Base-by-base conservation (phyloP, 352 stramenopile species). In the Globisporangium emineosum region DNA sequence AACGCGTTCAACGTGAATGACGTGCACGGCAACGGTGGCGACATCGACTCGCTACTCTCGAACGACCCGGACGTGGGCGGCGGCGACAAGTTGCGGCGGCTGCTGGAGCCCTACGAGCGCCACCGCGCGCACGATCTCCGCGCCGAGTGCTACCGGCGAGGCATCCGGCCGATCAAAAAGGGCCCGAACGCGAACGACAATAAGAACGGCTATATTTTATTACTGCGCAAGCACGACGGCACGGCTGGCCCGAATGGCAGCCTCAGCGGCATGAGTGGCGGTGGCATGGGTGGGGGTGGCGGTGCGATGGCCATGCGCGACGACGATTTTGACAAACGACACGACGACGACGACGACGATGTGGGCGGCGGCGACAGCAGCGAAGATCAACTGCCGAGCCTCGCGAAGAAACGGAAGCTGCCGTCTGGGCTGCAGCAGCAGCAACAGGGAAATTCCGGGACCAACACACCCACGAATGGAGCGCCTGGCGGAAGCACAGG, bases 181-280 rank as follows among this genome's bases (percentile, higher is more conserved):
- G 83, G 83, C 1, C 83, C 83, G 3, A 77, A 89, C 51, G 81
- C 83, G n/a, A 93, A 93, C 66, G 83, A 93, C 76, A 93, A 93
- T 70, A 93, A 93, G 77, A 79, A 73, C 70, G 83, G 83, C 17
- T 93, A 93, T 70, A 85, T 93, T 54, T 33, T 84, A 25, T 66
- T 93, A 49, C 65, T 93, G 52, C 79, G 83, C 55, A 79, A 83
- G 73, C 77, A 77, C 57, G 81, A 91, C 67, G 74, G 73, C 37
- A 74, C 71, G 15, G 43, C 47, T 17, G 53, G 54, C 35, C 45
- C 47, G 57, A 52, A 54, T 21, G 60, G 27, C 50, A 73, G 64
- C 7, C 30, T 23, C 37, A 19, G 59, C 40, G 52, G 47, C 42
- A 54, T 61, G 37, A 17, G 40, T 10, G 40, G 40, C 10, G 40